Evolutionary conservation across 345 rosid genomes (phyloP).

Genomic region (Balakata baccata): DNA sequence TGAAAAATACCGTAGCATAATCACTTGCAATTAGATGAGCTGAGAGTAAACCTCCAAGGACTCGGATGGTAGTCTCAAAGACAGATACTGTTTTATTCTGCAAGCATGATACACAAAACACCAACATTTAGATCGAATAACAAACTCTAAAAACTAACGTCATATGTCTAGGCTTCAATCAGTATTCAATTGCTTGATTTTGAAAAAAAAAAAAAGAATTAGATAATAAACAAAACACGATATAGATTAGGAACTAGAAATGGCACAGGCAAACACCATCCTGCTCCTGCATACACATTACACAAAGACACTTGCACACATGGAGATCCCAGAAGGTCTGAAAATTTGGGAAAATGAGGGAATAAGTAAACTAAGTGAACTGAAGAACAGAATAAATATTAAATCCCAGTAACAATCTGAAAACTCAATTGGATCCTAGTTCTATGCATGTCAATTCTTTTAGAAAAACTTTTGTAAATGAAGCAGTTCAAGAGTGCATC

Average conservation of each 20-base stretch:
- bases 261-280: background rate
- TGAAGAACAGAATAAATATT: background rate
- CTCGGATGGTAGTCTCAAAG: constrained; percentile 86
- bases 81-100: constrained; percentile 97
- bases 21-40: constrained; percentile 99
- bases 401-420: background rate
- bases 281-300: background rate
- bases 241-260: background rate
- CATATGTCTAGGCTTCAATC: constrained; percentile 1
- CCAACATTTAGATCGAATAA: constrained; percentile 16
- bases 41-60: constrained; percentile 96
- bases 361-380: background rate
- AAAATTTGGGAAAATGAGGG: background rate
- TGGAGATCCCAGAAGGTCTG: background rate
- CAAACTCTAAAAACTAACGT: background rate
- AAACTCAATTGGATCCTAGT: background rate
- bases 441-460: background rate
- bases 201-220: background rate
- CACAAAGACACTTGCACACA: background rate
- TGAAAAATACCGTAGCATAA: constrained; percentile 68
- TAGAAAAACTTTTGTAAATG: background rate
- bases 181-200: constrained; percentile 3
- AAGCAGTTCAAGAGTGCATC: background rate
- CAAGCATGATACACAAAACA: constrained; percentile 26
- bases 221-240: background rate